Conservation (phyloP, 1,284 basidiomycete species). For the Trichosporon sp. region DNA sequence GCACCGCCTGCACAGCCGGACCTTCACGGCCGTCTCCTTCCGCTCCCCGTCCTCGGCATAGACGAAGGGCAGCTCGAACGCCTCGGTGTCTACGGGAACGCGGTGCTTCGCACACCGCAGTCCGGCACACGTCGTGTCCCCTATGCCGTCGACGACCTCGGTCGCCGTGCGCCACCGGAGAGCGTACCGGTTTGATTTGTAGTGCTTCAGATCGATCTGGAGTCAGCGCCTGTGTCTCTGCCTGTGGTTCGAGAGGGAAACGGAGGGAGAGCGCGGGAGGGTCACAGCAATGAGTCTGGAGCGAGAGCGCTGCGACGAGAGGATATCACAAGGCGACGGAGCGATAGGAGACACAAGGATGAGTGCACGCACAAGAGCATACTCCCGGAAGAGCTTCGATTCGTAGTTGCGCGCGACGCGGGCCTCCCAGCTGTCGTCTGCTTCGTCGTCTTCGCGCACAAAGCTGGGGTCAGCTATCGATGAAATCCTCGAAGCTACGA, state of each 20-base stretch:
- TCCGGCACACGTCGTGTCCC: conserved; percentile 80
- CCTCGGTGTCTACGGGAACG: conserved; percentile 29
- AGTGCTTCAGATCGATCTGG: conserved; percentile 83
- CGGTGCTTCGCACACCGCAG: conserved; percentile 70
- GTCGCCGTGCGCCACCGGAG: conserved; percentile 85
- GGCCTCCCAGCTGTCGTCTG: conserved; percentile 63
- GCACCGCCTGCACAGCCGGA: conserved; percentile 74
- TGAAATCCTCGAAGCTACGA: neutral
- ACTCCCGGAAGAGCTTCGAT: conserved; percentile 77
- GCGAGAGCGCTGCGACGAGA: neutral
- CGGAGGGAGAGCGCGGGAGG: too few relatives aligned
- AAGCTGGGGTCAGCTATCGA: conserved; percentile 57
- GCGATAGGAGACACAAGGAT: neutral
- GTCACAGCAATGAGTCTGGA: too few relatives aligned
- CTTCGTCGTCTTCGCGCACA: conserved; percentile 62
- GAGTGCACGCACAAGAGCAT: conserved; percentile 57
- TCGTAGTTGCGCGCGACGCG: conserved; percentile 82
- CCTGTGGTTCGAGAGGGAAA: too few relatives aligned
- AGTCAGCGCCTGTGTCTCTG: too few relatives aligned
- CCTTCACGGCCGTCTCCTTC: conserved; percentile 80
- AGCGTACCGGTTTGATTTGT: conserved; percentile 85
- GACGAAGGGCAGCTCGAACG: conserved; percentile 77
- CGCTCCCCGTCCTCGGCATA: conserved; percentile 71
- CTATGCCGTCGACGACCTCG: conserved; percentile 76
- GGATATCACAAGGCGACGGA: neutral